Conservation (phyloP, 495 filamentous ascomycete species). For the Cercophora sp. region DNA sequence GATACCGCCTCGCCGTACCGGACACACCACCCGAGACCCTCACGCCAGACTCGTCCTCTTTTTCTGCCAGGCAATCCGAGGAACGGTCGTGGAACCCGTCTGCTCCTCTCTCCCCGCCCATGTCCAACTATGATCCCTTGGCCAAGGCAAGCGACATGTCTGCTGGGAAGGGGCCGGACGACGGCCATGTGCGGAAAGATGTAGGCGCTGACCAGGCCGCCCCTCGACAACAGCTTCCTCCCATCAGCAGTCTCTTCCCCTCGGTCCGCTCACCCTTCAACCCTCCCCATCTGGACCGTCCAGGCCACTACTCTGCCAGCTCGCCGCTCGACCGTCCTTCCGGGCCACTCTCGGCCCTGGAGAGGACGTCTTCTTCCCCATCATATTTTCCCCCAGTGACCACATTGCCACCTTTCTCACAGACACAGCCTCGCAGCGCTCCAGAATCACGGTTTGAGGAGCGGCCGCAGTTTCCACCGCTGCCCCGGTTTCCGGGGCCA, state of each 20-base stretch:
- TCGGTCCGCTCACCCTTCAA: conserved; percentile 36
- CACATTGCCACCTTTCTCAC: conserved; percentile 6
- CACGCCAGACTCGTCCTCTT: conserved; percentile 40
- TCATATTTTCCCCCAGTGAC: conserved; percentile 43
- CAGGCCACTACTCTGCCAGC: conserved; percentile 32
- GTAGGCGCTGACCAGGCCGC: conserved; percentile 19
- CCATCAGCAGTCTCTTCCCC: conserved; percentile 52
- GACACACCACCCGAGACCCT: conserved; percentile 43
- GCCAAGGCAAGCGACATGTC: conserved; percentile 41
- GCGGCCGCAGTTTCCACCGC: conserved; percentile 35
- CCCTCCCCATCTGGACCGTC: conserved; percentile 44
- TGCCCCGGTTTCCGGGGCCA: conserved; percentile 40
- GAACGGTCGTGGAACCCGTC: conserved; percentile 35
- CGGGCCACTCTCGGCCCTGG: conserved; percentile 16
- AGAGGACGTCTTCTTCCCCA: conserved; percentile 38
- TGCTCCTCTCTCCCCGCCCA: conserved; percentile 43
- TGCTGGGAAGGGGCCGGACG: conserved; percentile 31
- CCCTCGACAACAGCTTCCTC: conserved; percentile 46
- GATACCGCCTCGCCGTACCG: conserved; percentile 38
- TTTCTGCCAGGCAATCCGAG: conserved; percentile 34
- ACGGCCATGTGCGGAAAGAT: conserved; percentile 32
- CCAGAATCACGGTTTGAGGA: conserved; percentile 39
- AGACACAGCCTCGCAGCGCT: conserved; percentile 42
- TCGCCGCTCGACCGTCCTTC: conserved; percentile 44
- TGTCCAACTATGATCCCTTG: conserved; percentile 50